Evolutionary conservation across 2,329 filamentous ascomycete genomes (phyloP), one percentile per base, ranked within the genome.

Genomic region (Pestalotiopsis sp.): DNA sequence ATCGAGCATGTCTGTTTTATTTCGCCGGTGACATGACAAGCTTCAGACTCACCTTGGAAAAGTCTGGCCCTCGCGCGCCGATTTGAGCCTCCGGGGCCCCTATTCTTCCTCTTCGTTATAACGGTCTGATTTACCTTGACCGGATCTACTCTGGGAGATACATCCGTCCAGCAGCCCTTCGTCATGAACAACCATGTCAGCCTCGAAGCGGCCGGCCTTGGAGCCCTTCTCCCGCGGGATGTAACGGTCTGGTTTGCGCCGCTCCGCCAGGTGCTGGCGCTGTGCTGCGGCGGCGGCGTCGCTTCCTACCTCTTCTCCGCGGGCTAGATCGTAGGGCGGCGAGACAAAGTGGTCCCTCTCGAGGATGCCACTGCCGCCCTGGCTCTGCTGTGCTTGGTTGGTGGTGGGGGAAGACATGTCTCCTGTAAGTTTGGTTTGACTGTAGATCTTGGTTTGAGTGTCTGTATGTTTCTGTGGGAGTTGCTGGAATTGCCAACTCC

Each of bases 191-290:
- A 62, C 7, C 14, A 6, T 12, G 13, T 20, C 23, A n/a, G 27
- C n/a, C n/a, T 65, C 62, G 12, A 23, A 45, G 38, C 62, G 62
- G 9, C 62, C 41, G 13, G 62, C 38, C 36, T 52, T 65, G 62
- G 41, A 49, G 25, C 62, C 62, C 36, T 65, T 65, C 11, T n/a
- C 38, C n/a, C 62, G 62, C n/a, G 31, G 41, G 41, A 25, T 13
- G 13, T 14, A 27, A 20, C 62, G 62, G 7, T 52, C 27, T 7
- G 62, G 62, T n/a, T 56, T 65, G 20, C 38, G 41, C 11, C 40
- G 20, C 38, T 65, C 62, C 9, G 38, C 17, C 13, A 65, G 41
- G n/a, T 52, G 62, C 20, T n/a, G 62, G 41, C 61, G 61, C 7
- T 36, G 40, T 31, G 41, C 20, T 25, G 31, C 31, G 0, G 31